Evolutionary conservation across 2,329 filamentous ascomycete species (phyloP).

Genomic region (Fusarium sp.): DNA sequence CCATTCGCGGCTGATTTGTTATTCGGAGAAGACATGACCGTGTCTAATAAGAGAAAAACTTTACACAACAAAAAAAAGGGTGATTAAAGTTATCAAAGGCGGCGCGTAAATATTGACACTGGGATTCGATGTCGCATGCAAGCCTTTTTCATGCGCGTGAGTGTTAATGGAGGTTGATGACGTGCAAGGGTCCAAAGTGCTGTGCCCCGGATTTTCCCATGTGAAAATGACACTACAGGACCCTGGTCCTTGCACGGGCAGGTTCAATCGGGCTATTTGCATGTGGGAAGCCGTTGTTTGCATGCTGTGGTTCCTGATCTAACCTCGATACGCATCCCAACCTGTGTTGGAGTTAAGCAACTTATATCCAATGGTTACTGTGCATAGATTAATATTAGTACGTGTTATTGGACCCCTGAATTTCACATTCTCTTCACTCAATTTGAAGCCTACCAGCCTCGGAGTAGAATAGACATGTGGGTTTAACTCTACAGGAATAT

Average conservation of each 20-base stretch:
- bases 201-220: conserved; percentile 50
- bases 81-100: neutral
- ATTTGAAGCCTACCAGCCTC: neutral
- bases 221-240: conserved; percentile 39
- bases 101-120: neutral
- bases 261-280: conserved; percentile 7
- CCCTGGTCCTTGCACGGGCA: conserved; percentile 40
- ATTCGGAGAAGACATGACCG: conserved; percentile 47
- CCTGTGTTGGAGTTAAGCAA: neutral
- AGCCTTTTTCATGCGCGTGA: conserved; percentile 26
- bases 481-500: neutral
- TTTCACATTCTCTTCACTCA: neutral
- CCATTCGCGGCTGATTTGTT: conserved; percentile 44
- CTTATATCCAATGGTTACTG: neutral
- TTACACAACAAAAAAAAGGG: neutral
- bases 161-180: conserved; percentile 33
- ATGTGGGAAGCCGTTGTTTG: conserved; percentile 27
- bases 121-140: neutral
- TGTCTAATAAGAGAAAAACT: neutral
- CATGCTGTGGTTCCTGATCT: conserved; percentile 12
- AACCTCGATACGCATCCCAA: conserved; percentile 2
- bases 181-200: conserved; percentile 43
- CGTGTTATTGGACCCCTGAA: neutral
- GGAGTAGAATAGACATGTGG: neutral
- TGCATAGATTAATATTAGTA: neutral